Evolutionary conservation across 495 filamentous ascomycete species (phyloP).

Genomic region (Penicillium mononematosum): DNA sequence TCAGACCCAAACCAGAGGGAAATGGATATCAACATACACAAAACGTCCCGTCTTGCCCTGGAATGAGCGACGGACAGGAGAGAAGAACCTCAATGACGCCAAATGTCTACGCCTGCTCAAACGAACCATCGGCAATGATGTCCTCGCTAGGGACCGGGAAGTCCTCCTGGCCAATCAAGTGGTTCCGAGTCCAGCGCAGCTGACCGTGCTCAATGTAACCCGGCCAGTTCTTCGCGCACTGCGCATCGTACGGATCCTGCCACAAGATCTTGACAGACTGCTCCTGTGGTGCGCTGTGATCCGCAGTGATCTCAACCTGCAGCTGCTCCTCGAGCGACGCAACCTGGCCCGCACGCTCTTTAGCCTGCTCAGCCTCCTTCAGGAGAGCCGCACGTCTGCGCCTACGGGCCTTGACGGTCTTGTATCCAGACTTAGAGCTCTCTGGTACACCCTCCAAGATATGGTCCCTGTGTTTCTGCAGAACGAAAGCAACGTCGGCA

Average conservation of each 20-base stretch:
- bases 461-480: constrained; percentile 55
- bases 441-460: constrained; percentile 32
- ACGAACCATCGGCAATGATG: constrained; percentile 46
- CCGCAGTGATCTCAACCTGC: constrained; percentile 33
- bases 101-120: constrained; percentile 38
- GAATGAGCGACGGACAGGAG: constrained; percentile 4
- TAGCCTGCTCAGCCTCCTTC: constrained; percentile 40
- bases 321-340: constrained; percentile 31
- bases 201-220: constrained; percentile 62
- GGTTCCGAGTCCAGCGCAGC: constrained; percentile 36
- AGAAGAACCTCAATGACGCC: constrained; percentile 1
- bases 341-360: constrained; percentile 34
- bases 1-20: constrained; percentile 17
- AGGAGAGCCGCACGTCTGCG: constrained; percentile 34
- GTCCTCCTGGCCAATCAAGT: constrained; percentile 39
- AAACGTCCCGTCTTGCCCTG: constrained; percentile 13
- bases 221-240: constrained; percentile 68
- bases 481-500: constrained; percentile 80
- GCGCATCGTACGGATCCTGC: constrained; percentile 63
- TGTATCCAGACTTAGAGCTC: constrained; percentile 28
- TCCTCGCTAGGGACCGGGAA: constrained; percentile 18
- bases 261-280: constrained; percentile 60
- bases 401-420: constrained; percentile 33
- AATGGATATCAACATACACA: constrained; percentile 20
- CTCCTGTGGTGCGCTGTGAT: constrained; percentile 29